Conservation (phyloP, 2,329 filamentous ascomycete species). For the Alternaria viburni region DNA sequence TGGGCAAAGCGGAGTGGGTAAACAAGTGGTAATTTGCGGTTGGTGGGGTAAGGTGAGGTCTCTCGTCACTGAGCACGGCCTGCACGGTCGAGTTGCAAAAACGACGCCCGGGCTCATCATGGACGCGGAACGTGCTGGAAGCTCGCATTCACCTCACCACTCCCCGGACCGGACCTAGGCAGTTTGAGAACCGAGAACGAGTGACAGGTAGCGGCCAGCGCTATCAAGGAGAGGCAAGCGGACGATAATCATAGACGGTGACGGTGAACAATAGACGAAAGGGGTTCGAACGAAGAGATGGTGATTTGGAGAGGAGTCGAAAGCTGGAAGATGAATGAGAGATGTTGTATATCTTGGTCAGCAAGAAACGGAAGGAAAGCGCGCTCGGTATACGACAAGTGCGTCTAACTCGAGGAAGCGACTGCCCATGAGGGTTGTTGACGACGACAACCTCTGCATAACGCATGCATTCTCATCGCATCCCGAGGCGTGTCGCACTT, state of each 20-base stretch:
- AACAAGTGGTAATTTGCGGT: background rate
- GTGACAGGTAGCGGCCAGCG: conserved; percentile 9
- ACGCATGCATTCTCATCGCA: background rate
- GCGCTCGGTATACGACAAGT: background rate
- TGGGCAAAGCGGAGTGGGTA: conserved; percentile 1
- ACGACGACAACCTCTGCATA: background rate
- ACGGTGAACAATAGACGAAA: background rate
- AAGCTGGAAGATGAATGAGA: background rate
- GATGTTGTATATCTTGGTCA: background rate
- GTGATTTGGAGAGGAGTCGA: background rate
- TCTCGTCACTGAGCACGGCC: conserved; percentile 23
- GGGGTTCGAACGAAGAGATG: background rate
- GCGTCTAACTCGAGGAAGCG: background rate
- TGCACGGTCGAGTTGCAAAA: conserved; percentile 6
- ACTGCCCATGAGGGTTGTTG: background rate
- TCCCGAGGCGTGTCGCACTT: background rate
- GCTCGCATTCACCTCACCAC: background rate
- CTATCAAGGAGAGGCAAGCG: background rate
- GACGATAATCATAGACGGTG: background rate
- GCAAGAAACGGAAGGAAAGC: background rate
- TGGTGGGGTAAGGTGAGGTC: conserved; percentile 12
- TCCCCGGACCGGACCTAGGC: background rate
- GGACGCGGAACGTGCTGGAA: background rate
- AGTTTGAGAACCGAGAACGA: background rate
- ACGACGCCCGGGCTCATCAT: conserved; percentile 1